Conservation (phyloP, 1,284 basidiomycete species). For the Ganoderma sp. region DNA sequence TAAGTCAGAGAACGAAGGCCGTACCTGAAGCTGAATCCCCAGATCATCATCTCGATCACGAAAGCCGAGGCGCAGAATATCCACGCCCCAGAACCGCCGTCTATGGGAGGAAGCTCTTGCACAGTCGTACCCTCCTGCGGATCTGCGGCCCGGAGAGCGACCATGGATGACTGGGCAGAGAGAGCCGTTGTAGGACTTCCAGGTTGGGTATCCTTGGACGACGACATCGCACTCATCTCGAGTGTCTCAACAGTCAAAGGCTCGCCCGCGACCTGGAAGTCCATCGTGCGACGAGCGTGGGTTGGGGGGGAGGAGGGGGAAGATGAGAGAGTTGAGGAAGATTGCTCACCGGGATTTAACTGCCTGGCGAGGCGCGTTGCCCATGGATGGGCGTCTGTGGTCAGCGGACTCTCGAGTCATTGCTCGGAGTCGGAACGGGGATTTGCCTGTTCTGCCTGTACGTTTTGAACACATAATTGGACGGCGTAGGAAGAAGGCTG, state of each 20-base stretch:
- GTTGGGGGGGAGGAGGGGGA: neutral
- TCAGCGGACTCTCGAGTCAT: neutral
- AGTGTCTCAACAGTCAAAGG: neutral
- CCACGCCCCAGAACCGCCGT: constrained; percentile 35
- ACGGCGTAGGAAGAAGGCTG: neutral
- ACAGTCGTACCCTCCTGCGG: constrained; percentile 29
- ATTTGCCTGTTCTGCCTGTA: neutral
- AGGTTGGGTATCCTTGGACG: neutral
- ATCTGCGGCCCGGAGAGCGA: constrained; percentile 15
- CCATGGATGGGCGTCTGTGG: neutral
- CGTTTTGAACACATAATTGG: constrained; percentile 4
- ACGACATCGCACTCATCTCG: neutral
- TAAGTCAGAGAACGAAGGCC: neutral
- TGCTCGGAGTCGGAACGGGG: neutral
- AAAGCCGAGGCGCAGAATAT: constrained; percentile 34
- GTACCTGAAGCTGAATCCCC: constrained; percentile 37
- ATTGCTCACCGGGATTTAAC: constrained; percentile 3
- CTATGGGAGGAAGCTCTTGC: constrained; percentile 35
- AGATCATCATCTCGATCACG: constrained; percentile 35
- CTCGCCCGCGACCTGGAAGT: neutral
- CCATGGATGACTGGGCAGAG: constrained; percentile 25
- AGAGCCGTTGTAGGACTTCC: constrained; percentile 12
- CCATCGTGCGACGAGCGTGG: neutral
- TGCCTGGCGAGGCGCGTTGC: neutral
- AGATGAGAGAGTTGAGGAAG: neutral